Base-by-base conservation (phyloP, 2,329 filamentous ascomycete species). In the Colletotrichum ledebouriae region DNA sequence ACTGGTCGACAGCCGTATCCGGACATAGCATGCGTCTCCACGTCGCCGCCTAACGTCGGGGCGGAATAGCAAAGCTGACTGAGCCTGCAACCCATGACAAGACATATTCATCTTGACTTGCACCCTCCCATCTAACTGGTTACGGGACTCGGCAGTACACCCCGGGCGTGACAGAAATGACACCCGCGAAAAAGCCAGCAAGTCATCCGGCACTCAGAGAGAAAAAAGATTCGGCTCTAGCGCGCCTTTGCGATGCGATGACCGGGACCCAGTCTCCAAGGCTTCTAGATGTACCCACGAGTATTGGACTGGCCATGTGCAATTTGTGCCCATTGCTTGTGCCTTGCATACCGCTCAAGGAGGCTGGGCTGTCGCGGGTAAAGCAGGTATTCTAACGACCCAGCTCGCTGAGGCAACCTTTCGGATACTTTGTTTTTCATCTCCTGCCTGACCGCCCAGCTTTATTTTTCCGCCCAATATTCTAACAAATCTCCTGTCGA, bases 241-340 rank as follows among this genome's bases (percentile, higher is more conserved):
- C 63, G 62, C 29, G 44, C 34, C 57, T 39, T 52, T 12, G 22
- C 13, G 44, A 59, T 67, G 44, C 63, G 67, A 62, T 69, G 22
- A 3, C 3, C 22, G 22, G 22, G 67, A 42, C 63, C 63, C 67
- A 52, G 63, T 62, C 57, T 69, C 49, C 53, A n/a, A 53, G 64
- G 59, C 53, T 67, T 67, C 64, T 59, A 50, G 41, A 67, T 66
- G 67, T 69, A 62, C 34, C 44, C 12, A 42, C 39, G 50, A 52
- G 57, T 53, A 69, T 37, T 62, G 17, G 63, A 37, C 63, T 67
- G 57, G 63, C 67, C 67, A 67, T 66, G 63, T 67, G 57, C 62
- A 67, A 67, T 69, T 69, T 67, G 41, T 66, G 63, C 29, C 67
- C 42, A 44, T 52, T 29, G 62, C 63, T 63, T 67, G 67, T 67